Evolutionary conservation across 345 rosid species (phyloP).

Genomic region (Eucalyptus microcorys): DNA sequence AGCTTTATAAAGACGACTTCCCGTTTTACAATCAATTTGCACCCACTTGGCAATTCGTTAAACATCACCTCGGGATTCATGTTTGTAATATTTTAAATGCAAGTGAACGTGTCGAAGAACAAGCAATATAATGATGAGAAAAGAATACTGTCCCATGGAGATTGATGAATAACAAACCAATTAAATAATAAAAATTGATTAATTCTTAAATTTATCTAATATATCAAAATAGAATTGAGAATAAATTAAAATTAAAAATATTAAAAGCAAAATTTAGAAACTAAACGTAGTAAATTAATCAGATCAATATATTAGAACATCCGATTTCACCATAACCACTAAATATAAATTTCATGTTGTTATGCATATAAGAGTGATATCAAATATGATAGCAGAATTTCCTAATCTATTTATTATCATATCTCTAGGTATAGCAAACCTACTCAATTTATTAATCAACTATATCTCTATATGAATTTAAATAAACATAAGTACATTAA

Average conservation of each 20-base stretch:
- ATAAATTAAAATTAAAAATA: too few relatives aligned
- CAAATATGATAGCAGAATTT: rapidly evolving
- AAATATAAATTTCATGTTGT: rapidly evolving
- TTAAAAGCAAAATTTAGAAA: too few relatives aligned
- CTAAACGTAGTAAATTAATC: rapidly evolving
- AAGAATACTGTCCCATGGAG: rapidly evolving
- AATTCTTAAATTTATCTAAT: too few relatives aligned
- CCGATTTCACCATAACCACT: rapidly evolving
- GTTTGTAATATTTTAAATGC: too few relatives aligned
- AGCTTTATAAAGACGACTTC: not conserved
- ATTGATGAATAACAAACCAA: too few relatives aligned
- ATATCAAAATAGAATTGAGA: too few relatives aligned
- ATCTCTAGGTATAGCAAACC: too few relatives aligned
- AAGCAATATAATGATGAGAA: rapidly evolving
- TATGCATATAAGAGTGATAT: rapidly evolving
- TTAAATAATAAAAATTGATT: too few relatives aligned
- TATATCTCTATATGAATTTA: too few relatives aligned
- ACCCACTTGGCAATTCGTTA: rapidly evolving
- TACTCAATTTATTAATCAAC: too few relatives aligned
- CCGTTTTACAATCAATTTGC: not conserved
- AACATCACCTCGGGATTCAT: rapidly evolving
- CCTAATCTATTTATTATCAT: rapidly evolving
- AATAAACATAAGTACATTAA: too few relatives aligned
- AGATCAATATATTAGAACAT: rapidly evolving
- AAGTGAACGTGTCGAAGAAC: rapidly evolving